Evolutionary conservation across 2,329 filamentous ascomycete species (phyloP), one percentile per base, ranked within the genome.

Genomic region (Tolypocladium ophioglossoides): DNA sequence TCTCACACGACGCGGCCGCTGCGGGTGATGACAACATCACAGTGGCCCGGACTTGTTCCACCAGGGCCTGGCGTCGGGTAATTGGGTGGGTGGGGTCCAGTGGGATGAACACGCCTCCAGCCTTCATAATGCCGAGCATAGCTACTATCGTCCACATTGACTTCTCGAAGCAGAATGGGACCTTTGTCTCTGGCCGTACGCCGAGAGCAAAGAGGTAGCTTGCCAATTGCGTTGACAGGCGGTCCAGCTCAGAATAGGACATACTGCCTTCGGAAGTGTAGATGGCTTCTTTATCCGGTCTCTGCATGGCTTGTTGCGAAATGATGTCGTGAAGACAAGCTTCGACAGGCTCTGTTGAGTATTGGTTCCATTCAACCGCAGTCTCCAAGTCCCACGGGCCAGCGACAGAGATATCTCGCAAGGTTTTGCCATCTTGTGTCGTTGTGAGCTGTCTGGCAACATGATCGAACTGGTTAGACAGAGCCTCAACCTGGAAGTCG

Each of bases 101-200:
- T n/a, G n/a, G n/a, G n/a, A n/a, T n/a, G n/a, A n/a, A n/a, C n/a
- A n/a, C n/a, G n/a, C n/a, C n/a, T n/a, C n/a, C n/a, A n/a, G n/a
- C n/a, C n/a, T n/a, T n/a, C n/a, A n/a, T n/a, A n/a, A n/a, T n/a
- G n/a, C n/a, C n/a, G n/a, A n/a, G n/a, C n/a, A n/a, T n/a, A 0
- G 57, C 57, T 6, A 62, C 58, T 12, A 62, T 61, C 35, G 64
- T 61, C 38, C 64, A 62, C 56, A 63, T 57, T 16, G 38, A 39
- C 38, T 39, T 39, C 11, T 39, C 38, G 8, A n/a, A 39, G 38
- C 38, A 39, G n/a, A 39, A 8, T 2, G 38, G 38, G 4, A 39
- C 18, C 38, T n/a, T 39, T n/a, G 18, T 20, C 38, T 39, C 38
- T 4, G 38, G 38, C 1, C 38, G 7, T 5, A 39, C 38, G 18